Conservation (phyloP, 345 rosid species). For the Cardamine chenopodiifolia region DNA sequence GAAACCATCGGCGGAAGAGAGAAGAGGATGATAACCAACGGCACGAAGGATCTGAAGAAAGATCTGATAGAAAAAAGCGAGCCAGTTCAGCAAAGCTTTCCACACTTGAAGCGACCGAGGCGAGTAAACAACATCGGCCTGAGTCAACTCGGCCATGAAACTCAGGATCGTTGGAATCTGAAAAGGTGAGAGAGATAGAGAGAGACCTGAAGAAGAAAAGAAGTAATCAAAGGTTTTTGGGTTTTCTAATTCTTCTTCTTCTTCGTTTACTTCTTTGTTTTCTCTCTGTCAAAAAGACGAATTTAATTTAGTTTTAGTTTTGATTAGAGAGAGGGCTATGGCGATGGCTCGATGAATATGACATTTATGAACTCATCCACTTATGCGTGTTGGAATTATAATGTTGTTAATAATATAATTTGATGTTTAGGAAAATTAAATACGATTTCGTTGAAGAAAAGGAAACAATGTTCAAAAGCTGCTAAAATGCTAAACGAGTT, state of each 20-base stretch:
- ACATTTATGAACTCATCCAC: constrained; percentile 19
- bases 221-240: constrained; percentile 12
- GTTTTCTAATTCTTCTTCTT: constrained; percentile 2
- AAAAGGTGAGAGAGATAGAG: neutral
- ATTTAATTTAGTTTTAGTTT: neutral
- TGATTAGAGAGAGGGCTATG: constrained; percentile 13
- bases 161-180: constrained; percentile 18
- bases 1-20: constrained; percentile 63
- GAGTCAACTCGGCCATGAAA: constrained; percentile 91
- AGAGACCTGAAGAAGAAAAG: constrained; percentile 21
- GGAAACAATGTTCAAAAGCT: neutral
- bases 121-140: constrained; percentile 73
- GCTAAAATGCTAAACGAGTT: neutral
- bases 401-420: neutral
- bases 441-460: too few species aligned
- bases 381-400: neutral
- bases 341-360: constrained; percentile 40
- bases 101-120: constrained; percentile 64
- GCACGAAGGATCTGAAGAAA: constrained; percentile 69
- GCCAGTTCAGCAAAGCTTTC: constrained; percentile 77
- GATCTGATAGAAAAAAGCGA: constrained; percentile 84
- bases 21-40: constrained; percentile 68
- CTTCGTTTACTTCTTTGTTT: constrained; percentile 3
- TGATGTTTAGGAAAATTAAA: neutral
- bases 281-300: neutral